These are phyloP conservation scores for Termitomyces sp. DNA, from an alignment of 768 basidiomycete species.

Conservation along the genomic window DNA sequence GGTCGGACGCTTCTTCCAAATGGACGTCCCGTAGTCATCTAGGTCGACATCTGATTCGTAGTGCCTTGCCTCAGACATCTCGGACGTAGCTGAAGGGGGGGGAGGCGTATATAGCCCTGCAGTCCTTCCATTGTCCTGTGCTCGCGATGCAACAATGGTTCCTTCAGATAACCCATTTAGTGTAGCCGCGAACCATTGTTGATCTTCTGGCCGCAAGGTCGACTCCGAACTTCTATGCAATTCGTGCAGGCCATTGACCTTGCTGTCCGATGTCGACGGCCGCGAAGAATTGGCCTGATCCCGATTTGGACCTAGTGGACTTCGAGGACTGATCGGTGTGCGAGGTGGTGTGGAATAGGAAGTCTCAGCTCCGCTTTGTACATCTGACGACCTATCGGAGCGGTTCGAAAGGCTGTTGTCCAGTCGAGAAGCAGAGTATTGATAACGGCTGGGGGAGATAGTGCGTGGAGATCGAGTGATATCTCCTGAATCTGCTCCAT, in stretches of 20 bases:
- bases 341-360: constrained; percentile 46
- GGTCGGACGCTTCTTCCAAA: constrained; percentile 39
- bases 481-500: constrained; percentile 29
- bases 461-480: constrained; percentile 34
- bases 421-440: constrained; percentile 24
- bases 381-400: constrained; percentile 29
- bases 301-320: constrained; percentile 32
- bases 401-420: constrained; percentile 25
- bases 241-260: constrained; percentile 12
- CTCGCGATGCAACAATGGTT: constrained; percentile 17
- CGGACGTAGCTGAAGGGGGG: constrained; percentile 15
- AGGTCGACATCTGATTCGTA: constrained; percentile 44
- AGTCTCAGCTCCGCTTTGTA: constrained; percentile 35
- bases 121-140: not conserved
- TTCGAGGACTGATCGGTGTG: constrained; percentile 54
- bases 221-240: constrained; percentile 17
- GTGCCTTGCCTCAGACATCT: constrained; percentile 12
- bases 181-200: constrained; percentile 18
- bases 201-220: constrained; percentile 27
- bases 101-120: constrained; percentile 14
- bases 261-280: constrained; percentile 21
- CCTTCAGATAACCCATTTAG: constrained; percentile 18
- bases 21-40: constrained; percentile 32
- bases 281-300: constrained; percentile 21
- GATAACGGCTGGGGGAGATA: constrained; percentile 30